Conservation (phyloP, 495 filamentous ascomycete genomes). For the Daldinia grandis region DNA sequence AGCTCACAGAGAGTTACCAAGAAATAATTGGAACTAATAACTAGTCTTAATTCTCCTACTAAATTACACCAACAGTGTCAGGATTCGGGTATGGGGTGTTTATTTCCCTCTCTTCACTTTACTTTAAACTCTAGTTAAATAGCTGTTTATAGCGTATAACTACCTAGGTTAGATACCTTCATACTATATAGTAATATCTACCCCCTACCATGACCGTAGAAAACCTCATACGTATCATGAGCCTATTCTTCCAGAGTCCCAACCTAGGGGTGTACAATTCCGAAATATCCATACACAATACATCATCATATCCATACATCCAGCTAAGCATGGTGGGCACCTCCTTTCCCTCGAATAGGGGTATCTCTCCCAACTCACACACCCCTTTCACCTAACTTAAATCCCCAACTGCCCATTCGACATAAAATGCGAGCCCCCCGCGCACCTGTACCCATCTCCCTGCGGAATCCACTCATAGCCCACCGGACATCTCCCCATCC, state of each 20-base stretch:
- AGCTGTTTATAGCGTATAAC: neutral
- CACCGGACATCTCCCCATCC: conserved; percentile 59
- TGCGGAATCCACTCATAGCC: conserved; percentile 67
- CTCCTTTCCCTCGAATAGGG: neutral
- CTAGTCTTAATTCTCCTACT: too few relatives aligned
- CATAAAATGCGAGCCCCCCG: conserved; percentile 61
- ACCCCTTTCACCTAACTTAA: neutral
- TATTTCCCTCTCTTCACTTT: too few relatives aligned
- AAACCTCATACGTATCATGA: neutral
- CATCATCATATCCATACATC: neutral
- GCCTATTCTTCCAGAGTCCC: neutral
- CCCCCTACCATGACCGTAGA: neutral
- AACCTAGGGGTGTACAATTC: neutral
- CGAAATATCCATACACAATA: neutral
- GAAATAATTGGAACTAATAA: too few relatives aligned
- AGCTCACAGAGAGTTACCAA: too few relatives aligned
- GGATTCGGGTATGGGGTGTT: too few relatives aligned
- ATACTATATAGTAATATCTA: neutral
- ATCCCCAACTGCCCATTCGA: conserved; percentile 41
- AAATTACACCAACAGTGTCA: too few relatives aligned
- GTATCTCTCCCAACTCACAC: neutral
- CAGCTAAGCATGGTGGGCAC: neutral
- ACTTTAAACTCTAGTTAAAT: too few relatives aligned
- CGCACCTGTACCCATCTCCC: conserved; percentile 61
- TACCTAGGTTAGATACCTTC: neutral